Base-by-base conservation (phyloP, 116 monocot genomes). In the Posidonia oceanica region DNA sequence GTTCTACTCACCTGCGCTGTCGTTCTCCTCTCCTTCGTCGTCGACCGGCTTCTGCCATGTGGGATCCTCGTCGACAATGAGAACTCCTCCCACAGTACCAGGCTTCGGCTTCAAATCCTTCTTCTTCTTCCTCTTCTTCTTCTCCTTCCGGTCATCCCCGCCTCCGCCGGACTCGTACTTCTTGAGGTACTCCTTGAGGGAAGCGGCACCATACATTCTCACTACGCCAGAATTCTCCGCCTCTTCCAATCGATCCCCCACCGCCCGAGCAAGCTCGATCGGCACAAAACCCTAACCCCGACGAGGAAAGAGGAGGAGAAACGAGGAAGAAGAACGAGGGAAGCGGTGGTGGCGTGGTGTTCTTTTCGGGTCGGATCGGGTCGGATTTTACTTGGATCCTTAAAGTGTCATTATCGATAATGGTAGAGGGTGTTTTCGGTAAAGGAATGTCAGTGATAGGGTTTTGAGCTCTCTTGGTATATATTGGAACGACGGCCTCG, bases 181-280 rank as follows among this genome's bases (percentile, higher is more conserved):
- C 81, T 87, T 97, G 13, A 97, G 83, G 71, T 97, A 97, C 36
- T 97, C 97, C 65, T 92, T 97, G 69, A 92, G 83, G 13, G 72
- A 60, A 12, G 59, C 16, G 66, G 86, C 76, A 36, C 67, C 10
- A 37, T 82, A 74, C 36, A 22, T 4, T 4, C 22, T 1, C 61
- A 29, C 4, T 74, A 68, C 10, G 75, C 40, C 14, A 48, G 48
- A 48, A 48, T 7, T 48, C 8, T 48, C 12, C 48, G 71, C n/a
- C 20, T 21, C 14, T 14, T 58, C 4, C 4, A 18, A 56, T 4
- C 11, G 16, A 56, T 56, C 56, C 56, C 29, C 29, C 29, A 29
- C 29, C 29, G 29, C 29, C 29, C 29, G 29, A 29, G 29, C 29
- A 29, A 29, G 29, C 29, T 29, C 29, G 29, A 29, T 29, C 29